Percentiles rank a stretch among this genome's conserved stretches.
phyloP scores from a whole-genome alignment of 805 yeast genomes.

The Komagataella mondaviorum region DNA sequence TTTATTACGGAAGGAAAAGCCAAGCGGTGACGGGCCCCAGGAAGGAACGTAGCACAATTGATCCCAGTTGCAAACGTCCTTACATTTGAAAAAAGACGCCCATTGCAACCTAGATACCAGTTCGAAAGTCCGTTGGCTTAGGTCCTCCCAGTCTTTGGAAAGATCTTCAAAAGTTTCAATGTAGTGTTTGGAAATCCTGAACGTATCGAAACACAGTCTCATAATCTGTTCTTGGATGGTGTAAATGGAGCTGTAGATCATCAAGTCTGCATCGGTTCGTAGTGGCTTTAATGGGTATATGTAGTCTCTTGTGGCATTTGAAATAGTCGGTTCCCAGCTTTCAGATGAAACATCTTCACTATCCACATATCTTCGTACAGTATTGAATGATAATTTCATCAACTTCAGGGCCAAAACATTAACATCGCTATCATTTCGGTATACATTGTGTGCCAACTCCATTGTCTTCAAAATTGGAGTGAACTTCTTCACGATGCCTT shows the following conservation, averaged over 20 bases:
- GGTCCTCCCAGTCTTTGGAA: conserved; percentile 7
- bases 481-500: conserved; percentile 35
- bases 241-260: conserved; percentile 35
- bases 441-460: neutral
- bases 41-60: conserved; percentile 45
- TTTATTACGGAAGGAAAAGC: conserved; percentile 19
- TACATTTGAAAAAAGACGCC: conserved; percentile 29
- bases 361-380: conserved; percentile 29
- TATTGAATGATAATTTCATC: conserved; percentile 26
- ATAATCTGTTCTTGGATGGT: conserved; percentile 25
- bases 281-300: conserved; percentile 27
- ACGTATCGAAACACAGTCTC: conserved; percentile 20
- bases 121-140: conserved; percentile 4
- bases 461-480: conserved; percentile 25
- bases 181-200: conserved; percentile 15
- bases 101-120: conserved; percentile 16
- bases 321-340: conserved; percentile 5
- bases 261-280: conserved; percentile 24
- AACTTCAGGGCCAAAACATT: conserved; percentile 17
- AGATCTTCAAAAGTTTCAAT: conserved; percentile 1
- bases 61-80: conserved; percentile 25
- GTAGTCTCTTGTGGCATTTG: conserved; percentile 25
- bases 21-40: conserved; percentile 46
- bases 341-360: conserved; percentile 6
- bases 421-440: neutral